phyloP scores from a whole-genome alignment of 2,329 filamentous ascomycete species.

The Harringtonia aguacate region DNA sequence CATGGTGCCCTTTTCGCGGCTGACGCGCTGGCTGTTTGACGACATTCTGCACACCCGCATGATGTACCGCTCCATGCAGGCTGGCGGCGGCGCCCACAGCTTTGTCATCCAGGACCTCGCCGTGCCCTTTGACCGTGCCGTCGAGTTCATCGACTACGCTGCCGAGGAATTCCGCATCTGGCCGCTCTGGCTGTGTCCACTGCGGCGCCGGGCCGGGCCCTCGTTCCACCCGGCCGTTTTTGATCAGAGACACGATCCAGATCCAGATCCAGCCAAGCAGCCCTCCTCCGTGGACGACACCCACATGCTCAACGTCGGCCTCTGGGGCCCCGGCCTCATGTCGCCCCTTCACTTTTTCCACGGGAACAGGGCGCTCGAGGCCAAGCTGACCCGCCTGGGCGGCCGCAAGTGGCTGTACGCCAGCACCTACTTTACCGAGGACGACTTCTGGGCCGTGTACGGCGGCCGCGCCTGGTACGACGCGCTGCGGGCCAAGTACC shows the following conservation, averaged over 20 bases:
- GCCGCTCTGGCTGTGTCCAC: conserved; percentile 49
- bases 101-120: conserved; percentile 60
- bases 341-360: conserved; percentile 47
- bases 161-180: conserved; percentile 39
- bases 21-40: conserved; percentile 58
- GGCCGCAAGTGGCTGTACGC: conserved; percentile 84
- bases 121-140: conserved; percentile 39
- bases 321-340: conserved; percentile 64
- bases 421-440: conserved; percentile 66
- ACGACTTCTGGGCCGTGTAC: conserved; percentile 59
- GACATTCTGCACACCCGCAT: conserved; percentile 63
- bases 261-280: neutral
- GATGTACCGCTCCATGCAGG: conserved; percentile 61
- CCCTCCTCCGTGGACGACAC: conserved; percentile 8
- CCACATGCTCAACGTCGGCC: conserved; percentile 49
- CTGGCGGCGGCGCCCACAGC: conserved; percentile 49
- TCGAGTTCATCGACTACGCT: conserved; percentile 42
- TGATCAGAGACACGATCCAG: conserved; percentile 5
- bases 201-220: conserved; percentile 36
- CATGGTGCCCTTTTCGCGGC: conserved; percentile 50
- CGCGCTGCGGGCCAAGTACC: conserved; percentile 48
- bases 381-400: conserved; percentile 54
- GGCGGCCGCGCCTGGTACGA: conserved; percentile 49
- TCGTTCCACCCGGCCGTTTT: conserved; percentile 44
- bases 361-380: conserved; percentile 61